These are phyloP conservation scores for Microdochium nivale DNA, from an alignment of 2,329 filamentous ascomycete genomes.

Conservation along the genomic window DNA sequence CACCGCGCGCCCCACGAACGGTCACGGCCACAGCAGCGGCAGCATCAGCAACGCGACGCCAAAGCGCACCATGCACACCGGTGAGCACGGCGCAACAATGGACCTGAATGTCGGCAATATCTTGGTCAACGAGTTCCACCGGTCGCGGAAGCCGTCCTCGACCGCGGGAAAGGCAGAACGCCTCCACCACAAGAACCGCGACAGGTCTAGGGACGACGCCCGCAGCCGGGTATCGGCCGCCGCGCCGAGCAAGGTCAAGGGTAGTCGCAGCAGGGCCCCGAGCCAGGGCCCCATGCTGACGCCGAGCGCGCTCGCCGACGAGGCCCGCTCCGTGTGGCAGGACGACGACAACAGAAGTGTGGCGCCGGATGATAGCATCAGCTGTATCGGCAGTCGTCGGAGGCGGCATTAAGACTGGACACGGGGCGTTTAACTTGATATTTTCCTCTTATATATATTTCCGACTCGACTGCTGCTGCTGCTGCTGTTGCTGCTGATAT, in stretches of 20 bases:
- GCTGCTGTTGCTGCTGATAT: no score
- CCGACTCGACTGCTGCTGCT: no score
- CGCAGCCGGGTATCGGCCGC: constrained; percentile 14
- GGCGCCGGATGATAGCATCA: constrained; percentile 53
- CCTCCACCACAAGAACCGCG: not conserved
- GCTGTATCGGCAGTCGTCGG: constrained; percentile 40
- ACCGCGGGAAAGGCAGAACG: no score
- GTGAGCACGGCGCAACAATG: not conserved
- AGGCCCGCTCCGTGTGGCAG: constrained; percentile 21
- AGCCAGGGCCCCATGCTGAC: constrained; percentile 5
- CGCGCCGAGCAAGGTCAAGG: constrained; percentile 24
- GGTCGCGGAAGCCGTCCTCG: not conserved
- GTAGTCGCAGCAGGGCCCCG: constrained; percentile 34
- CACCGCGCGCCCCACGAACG: constrained; percentile 19
- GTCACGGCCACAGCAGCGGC: not conserved
- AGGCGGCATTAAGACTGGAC: not conserved
- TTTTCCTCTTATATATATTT: no score
- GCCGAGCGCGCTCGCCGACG: constrained; percentile 1
- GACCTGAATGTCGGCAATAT: not conserved
- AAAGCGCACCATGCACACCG: not conserved
- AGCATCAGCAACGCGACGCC: no score
- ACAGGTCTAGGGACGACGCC: not conserved
- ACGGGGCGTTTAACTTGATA: not conserved
- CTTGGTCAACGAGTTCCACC: not conserved
- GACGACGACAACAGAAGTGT: constrained; percentile 44